Base-by-base conservation (phyloP, 192 early-diverging fungal species). In the Backusella westeae region DNA sequence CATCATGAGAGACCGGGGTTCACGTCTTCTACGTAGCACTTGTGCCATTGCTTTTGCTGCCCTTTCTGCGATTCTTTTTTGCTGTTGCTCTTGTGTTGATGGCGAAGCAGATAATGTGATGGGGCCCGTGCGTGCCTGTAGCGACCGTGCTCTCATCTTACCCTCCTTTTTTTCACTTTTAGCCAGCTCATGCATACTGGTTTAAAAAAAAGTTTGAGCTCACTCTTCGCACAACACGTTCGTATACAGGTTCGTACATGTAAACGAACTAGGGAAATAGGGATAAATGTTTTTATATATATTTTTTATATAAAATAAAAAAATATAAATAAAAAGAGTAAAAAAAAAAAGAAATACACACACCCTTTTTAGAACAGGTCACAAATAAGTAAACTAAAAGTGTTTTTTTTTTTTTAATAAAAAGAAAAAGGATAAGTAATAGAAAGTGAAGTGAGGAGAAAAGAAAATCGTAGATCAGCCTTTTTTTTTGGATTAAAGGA, bases 161-260 rank as follows among this genome's bases (percentile, higher is more conserved):
- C 69, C 38, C 69, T 71, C 69, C 69, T 44, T 71, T 71, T 71
- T 71, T 71, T 71, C 69, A 71, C 42, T 71, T 71, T 71, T 71
- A 71, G 42, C 69, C 69, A 71, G 41, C 42, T 71, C 69, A 71
- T 71, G 69, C 69, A 71, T 71, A 44, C 42, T 59, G 56, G 56
- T 59, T 59, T 59, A 59, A 59, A 59, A 59, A 59, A 59, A 59
- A 59, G 56, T 59, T 59, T 59, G 56, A 59, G 56, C 56, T 59
- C 56, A 59, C 56, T 59, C 56, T 59, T 59, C 56, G 56, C 56
- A 29, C 56, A 59, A 59, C 56, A 59, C 56, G 56, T 59, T 59
- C 56, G 56, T 59, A 59, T 59, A 59, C 56, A 59, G 56, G 56
- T 59, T 59, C 53, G 53, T 59, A 59, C 53, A 59, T 59, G 53